Conservation (phyloP, 768 basidiomycete species). For the Cantharellus anzutake region DNA sequence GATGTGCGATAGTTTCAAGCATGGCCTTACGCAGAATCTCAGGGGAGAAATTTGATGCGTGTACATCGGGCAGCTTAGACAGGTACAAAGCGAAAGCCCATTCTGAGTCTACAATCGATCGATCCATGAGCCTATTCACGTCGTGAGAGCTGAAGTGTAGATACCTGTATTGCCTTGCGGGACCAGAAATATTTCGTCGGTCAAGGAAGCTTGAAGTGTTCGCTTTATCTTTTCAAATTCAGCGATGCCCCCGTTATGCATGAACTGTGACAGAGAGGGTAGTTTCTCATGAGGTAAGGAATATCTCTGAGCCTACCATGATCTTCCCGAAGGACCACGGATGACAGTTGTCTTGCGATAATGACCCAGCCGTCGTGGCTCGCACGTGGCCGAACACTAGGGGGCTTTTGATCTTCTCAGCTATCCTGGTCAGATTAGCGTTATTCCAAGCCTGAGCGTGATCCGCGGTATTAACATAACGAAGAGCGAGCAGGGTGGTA, state of each 20-base stretch:
- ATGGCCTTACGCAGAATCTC: constrained; percentile 62
- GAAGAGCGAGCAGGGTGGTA: constrained; percentile 2
- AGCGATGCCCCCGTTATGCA: constrained; percentile 93
- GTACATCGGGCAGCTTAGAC: constrained; percentile 73
- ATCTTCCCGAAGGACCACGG: constrained; percentile 84
- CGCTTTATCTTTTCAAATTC: constrained; percentile 71
- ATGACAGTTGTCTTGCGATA: constrained; percentile 90
- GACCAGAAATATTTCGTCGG: constrained; percentile 69
- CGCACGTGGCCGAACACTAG: constrained; percentile 93
- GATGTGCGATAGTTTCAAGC: constrained; percentile 63
- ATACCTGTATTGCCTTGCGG: constrained; percentile 86
- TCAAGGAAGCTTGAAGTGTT: constrained; percentile 48
- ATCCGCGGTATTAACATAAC: not conserved
- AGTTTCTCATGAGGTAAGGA: not conserved
- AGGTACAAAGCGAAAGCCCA: constrained; percentile 91
- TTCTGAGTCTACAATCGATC: constrained; percentile 53
- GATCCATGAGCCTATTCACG: not conserved
- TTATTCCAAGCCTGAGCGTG: constrained; percentile 80
- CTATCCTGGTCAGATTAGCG: constrained; percentile 75
- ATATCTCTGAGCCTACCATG: constrained; percentile 38
- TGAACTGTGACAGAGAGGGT: constrained; percentile 37
- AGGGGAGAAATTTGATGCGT: constrained; percentile 56
- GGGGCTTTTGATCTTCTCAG: constrained; percentile 93
- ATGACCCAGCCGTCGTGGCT: constrained; percentile 78
- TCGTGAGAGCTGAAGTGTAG: constrained; percentile 7